Evolutionary conservation across 2,329 filamentous ascomycete species (phyloP), one percentile per base, ranked within the genome.

Genomic region (Stachybotrys elegans): DNA sequence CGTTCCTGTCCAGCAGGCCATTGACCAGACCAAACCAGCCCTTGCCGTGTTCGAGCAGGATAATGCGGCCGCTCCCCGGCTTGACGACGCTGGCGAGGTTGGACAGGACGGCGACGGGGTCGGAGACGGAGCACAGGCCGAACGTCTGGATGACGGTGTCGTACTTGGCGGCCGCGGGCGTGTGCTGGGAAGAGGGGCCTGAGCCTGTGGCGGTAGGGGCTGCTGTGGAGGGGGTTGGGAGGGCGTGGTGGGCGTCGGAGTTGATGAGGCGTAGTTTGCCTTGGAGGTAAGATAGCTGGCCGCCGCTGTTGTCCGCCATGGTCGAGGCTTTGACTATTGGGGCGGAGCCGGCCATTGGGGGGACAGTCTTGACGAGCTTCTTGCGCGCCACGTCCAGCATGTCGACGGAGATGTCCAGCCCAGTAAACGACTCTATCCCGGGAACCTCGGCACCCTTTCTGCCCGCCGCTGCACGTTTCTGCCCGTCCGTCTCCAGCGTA

Each of bases 71-170:
- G 8, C 73, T 75, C 4, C 68, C 70, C 12, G 78, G 79, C 49
- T 70, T 69, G 2, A 83, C 60, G 14, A 61, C 64, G 8, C 66
- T 58, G 1, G 78, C 78, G 55, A 84, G 67, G 57, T 76, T 75
- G 42, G 63, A 58, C 17, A 84, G 59, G 17, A 84, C 67, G 22
- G 57, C 59, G 9, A 73, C 68, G 1, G 81, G 81, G 54, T 82
- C 73, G 5, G 68, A 66, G 3, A 83, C 79, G 53, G 76, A 81
- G 62, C 81, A 84, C 21, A 84, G 70, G 5, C 79, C 80, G 62
- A 84, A 84, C 0, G 79, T 82, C 56, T 84, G 79, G 22, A 84
- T 57, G 29, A 84, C 65, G 2, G 79, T 83, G 62, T 84, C 81
- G 63, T 83, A 84, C 49, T 71, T 71, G 6, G 57, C 36, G 63